Conservation (phyloP, 2,329 filamentous ascomycete species). For the Setomelanomma holmii region DNA sequence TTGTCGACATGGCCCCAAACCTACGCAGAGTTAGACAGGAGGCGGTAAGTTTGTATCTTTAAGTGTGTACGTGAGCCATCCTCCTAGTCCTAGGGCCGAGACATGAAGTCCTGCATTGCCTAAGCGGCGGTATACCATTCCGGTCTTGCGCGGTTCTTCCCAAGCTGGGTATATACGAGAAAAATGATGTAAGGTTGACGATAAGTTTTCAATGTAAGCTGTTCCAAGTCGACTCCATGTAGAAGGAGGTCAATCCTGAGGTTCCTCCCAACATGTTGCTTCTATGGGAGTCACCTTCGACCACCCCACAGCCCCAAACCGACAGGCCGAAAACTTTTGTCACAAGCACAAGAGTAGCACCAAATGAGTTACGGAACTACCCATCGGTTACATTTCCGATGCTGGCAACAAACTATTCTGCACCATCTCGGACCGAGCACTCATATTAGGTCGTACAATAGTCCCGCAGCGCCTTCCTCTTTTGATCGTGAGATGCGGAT, state of each 20-base stretch:
- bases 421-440: neutral
- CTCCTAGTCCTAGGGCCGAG: conserved; percentile 71
- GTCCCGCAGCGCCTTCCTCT: neutral
- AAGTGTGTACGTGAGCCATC: conserved; percentile 69
- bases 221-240: no score
- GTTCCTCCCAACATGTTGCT: no score
- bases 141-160: conserved; percentile 41
- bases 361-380: neutral
- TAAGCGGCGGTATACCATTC: conserved; percentile 70
- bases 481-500: neutral
- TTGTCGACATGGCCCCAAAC: conserved; percentile 72
- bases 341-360: neutral
- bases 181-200: no score
- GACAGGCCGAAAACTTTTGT: neutral
- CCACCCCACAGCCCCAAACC: neutral
- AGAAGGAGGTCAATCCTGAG: no score
- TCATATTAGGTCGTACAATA: no score
- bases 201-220: no score
- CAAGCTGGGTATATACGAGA: conserved; percentile 26
- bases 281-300: no score
- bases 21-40: no score
- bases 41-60: no score
- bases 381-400: neutral
- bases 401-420: neutral
- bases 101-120: conserved; percentile 77